A percentile compares a stretch with the other conserved stretches of the same genome.
Conservation (phyloP, 148 eudicot species). For the Silene conica region DNA sequence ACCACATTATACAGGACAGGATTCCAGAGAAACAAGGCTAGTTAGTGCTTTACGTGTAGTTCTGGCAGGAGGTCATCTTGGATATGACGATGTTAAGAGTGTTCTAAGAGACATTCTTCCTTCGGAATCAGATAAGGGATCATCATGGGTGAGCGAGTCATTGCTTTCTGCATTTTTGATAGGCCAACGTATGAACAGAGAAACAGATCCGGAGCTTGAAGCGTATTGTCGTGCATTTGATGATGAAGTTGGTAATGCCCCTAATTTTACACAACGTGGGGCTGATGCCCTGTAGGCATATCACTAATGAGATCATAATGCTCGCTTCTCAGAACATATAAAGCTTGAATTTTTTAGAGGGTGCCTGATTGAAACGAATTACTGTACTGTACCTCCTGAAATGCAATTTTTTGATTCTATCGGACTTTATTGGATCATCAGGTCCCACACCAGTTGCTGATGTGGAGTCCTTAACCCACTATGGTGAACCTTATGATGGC, state of each 20-base stretch:
- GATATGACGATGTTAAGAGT: slow-evolving; percentile 96
- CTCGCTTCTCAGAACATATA: neutral
- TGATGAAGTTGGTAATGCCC: slow-evolving; percentile 73
- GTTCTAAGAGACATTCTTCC: slow-evolving; percentile 79
- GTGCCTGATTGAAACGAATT: neutral
- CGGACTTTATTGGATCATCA: slow-evolving; percentile 24
- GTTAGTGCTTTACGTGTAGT: slow-evolving; percentile 95
- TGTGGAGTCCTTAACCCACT: slow-evolving; percentile 85
- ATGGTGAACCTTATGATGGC: slow-evolving; percentile 99
- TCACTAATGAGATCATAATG: slow-evolving; percentile 4
- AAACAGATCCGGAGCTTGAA: slow-evolving; percentile 92
- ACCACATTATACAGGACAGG: slow-evolving; percentile 72
- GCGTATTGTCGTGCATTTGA: slow-evolving; percentile 98
- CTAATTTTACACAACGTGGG: slow-evolving; percentile 18
- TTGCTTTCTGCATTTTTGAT: slow-evolving; percentile 91
- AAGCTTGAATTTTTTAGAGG: neutral
- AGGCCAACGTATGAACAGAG: slow-evolving; percentile 97
- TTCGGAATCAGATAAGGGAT: slow-evolving; percentile 29
- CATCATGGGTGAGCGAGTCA: slow-evolving; percentile 67
- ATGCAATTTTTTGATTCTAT: neutral
- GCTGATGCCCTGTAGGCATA: slow-evolving; percentile 13
- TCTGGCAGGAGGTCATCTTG: slow-evolving; percentile 94
- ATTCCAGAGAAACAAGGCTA: slow-evolving; percentile 80
- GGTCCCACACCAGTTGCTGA: slow-evolving; percentile 84
- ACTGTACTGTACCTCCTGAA: neutral